A percentile compares a stretch with the other conserved stretches of the same genome.
These are phyloP conservation scores for Monosporascus sp. DNA, from an alignment of 2,329 filamentous ascomycete genomes.

Conservation along the genomic window DNA sequence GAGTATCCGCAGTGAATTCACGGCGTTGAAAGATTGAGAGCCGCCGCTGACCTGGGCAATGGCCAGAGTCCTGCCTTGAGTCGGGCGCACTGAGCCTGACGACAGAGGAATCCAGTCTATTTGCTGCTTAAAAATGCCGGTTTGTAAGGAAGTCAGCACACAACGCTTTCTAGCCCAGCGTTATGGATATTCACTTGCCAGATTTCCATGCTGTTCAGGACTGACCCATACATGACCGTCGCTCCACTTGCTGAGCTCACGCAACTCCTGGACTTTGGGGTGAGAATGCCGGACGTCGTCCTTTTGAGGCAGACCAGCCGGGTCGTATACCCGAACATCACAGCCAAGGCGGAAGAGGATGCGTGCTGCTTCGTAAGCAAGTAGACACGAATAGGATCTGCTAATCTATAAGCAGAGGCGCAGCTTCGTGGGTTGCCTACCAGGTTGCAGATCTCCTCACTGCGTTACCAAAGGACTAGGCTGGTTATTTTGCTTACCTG, in stretches of 20 bases:
- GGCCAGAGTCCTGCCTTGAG: conserved; percentile 59
- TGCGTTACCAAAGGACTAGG: too few relatives aligned
- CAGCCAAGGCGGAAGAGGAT: conserved; percentile 61
- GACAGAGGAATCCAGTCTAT: conserved; percentile 65
- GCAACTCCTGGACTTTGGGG: conserved; percentile 57
- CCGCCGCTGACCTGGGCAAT: conserved; percentile 60
- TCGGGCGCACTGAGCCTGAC: conserved; percentile 57
- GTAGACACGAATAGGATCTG: conserved; percentile 55
- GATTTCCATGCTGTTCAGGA: conserved; percentile 62
- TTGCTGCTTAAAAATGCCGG: conserved; percentile 63
- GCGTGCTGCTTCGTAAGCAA: conserved; percentile 54
- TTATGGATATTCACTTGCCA: conserved; percentile 23
- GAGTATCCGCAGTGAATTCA: conserved; percentile 59
- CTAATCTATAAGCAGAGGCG: not conserved
- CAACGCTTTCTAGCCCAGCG: too few relatives aligned
- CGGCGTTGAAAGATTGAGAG: conserved; percentile 62
- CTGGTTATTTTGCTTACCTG: too few relatives aligned
- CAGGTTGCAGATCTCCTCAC: too few relatives aligned
- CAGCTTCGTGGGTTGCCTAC: too few relatives aligned
- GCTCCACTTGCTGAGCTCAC: conserved; percentile 56
- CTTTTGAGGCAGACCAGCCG: conserved; percentile 42
- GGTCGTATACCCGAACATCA: conserved; percentile 60
- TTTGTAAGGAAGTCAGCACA: conserved; percentile 19
- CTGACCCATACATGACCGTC: conserved; percentile 63
- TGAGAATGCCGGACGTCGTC: conserved; percentile 39